phyloP scores from a whole-genome alignment of 495 filamentous ascomycete species.

The Tuber borchii region DNA sequence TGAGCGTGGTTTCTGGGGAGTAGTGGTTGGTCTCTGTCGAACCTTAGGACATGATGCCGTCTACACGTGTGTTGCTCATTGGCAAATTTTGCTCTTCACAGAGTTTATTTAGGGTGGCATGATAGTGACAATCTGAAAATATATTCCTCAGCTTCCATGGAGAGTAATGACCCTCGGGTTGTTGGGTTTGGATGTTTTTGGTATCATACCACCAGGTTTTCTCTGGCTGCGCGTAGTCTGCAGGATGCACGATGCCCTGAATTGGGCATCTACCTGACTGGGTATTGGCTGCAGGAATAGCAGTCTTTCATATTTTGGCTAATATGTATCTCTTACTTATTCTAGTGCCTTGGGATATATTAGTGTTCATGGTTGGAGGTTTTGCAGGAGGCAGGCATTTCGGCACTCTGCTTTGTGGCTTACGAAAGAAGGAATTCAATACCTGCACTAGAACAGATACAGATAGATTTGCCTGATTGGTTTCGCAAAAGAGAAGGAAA shows the following conservation, averaged over 20 bases:
- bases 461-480: neutral
- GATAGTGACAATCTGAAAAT: too few species aligned
- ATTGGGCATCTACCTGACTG: too few species aligned
- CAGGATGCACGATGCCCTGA: too few species aligned
- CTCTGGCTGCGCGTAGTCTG: too few species aligned
- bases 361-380: neutral
- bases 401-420: neutral
- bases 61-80: neutral
- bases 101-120: neutral
- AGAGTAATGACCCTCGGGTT: too few species aligned
- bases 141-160: too few species aligned
- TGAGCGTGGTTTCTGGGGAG: neutral
- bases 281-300: neutral
- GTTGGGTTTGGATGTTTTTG: too few species aligned
- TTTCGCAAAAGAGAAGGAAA: neutral
- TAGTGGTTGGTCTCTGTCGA: neutral
- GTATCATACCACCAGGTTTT: too few species aligned
- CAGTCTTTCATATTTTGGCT: neutral
- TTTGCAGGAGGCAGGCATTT: neutral
- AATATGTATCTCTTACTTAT: neutral
- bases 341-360: neutral
- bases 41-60: neutral
- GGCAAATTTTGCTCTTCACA: neutral
- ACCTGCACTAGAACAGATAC: too few species aligned
- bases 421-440: neutral